Percentiles rank a stretch among this genome's conserved stretches.
Evolutionary conservation across 208 protist genomes (phyloP).

Genomic region (Blastocrithidia nonstop): DNA sequence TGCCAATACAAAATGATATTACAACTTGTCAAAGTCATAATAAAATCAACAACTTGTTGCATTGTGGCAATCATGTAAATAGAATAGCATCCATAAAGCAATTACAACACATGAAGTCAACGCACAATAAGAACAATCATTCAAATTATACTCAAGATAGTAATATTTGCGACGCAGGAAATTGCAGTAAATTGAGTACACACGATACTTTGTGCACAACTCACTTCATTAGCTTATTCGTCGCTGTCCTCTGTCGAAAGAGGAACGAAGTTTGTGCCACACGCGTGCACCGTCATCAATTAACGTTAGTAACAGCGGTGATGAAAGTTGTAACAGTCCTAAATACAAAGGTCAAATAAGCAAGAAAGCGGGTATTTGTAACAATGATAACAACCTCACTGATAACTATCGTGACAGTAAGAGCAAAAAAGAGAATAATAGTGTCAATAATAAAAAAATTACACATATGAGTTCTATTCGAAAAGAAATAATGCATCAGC

Average conservation of each 20-base stretch:
- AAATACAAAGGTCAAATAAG: too few species aligned
- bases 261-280: slow-evolving; percentile 45
- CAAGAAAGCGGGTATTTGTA: slow-evolving; percentile 6
- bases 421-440: too few species aligned
- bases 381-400: too few species aligned
- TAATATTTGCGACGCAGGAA: too few species aligned
- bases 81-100: neutral
- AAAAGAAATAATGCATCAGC: slow-evolving; percentile 54
- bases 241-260: slow-evolving; percentile 34
- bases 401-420: too few species aligned
- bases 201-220: slow-evolving; percentile 37
- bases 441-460: too few species aligned
- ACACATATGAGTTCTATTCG: slow-evolving; percentile 1
- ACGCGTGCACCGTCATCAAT: slow-evolving; percentile 12
- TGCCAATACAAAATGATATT: slow-evolving; percentile 22
- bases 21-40: slow-evolving; percentile 5
- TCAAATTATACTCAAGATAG: too few species aligned
- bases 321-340: too few species aligned
- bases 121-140: slow-evolving; percentile 5
- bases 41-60: neutral
- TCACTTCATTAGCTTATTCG: slow-evolving; percentile 58
- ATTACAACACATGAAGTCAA: slow-evolving; percentile 15
- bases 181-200: too few species aligned
- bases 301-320: slow-evolving; percentile 3
- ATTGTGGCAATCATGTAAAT: slow-evolving; percentile 3